Base-by-base conservation (phyloP, 1,284 basidiomycete genomes). In the Heterobasidion annosum region DNA sequence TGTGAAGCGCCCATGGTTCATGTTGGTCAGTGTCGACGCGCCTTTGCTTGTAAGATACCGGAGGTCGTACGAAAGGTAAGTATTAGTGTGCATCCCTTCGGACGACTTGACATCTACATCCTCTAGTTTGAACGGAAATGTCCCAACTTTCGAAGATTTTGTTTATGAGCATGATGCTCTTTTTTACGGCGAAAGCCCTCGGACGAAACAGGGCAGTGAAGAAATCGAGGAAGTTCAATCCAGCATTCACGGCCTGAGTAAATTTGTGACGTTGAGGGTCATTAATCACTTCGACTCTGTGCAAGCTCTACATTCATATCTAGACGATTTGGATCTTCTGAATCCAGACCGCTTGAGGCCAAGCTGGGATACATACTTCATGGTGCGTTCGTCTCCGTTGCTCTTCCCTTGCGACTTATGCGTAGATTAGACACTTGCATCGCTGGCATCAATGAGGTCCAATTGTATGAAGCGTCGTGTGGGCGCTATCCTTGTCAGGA, bases 391-490 rank as follows among this genome's bases (percentile, higher is more conserved):
- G 43, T 37, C 43, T 34, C 13, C 15, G 44, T 19, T 15, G 8
- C 45, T 25, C 25, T 33, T 3, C 19, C 10, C 34, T 12, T 34
- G 25, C 7, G 18, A 49, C 46, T 33, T 61, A 40, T 35, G 34
- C 35, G 55, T 51, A 53, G 33, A 50, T 8, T 42, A 88, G 89
- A 92, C 87, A 2, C 76, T 97, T 44, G 93, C 94, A 7, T 86
- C 88, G 12, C 78, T 97, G 46, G 93, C 93, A 3, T 93, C 87
- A 7, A 85, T 83, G 61, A 78, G 89, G 44, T 92, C 85, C n/a
- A 98, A 93, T 67, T 98, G 88, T 68, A 98, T 98, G 96, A 99
- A 99, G 67, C 83, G 97, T 3, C 82, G 97, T 1, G 95, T 98
- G 0, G 95, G 95, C 12, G 94, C 93, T 0, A 83, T 98, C 15